Conservation (phyloP, 148 eudicot genomes). For the Pharnaceum exiguum region DNA sequence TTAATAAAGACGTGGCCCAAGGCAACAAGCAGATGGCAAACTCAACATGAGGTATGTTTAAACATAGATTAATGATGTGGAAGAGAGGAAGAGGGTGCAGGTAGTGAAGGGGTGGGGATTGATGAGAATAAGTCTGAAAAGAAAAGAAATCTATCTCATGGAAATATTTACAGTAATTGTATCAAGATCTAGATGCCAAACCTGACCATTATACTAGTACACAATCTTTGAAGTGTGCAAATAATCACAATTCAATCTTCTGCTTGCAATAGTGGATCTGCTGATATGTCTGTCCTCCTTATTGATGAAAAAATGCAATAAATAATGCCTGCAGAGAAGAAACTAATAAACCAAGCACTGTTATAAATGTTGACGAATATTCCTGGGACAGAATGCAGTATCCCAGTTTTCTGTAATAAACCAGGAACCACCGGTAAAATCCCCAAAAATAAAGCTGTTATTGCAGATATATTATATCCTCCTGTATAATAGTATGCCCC, state of each 20-base stretch:
- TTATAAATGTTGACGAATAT: conserved; percentile 45
- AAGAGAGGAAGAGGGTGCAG: too few species aligned
- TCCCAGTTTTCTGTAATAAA: conserved; percentile 55
- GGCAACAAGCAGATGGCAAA: too few species aligned
- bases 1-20: too few species aligned
- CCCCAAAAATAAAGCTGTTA: conserved; percentile 53
- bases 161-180: too few species aligned
- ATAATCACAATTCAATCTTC: conserved; percentile 1
- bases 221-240: neutral
- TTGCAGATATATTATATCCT: conserved; percentile 79
- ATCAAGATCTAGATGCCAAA: neutral
- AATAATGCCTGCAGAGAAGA: conserved; percentile 62
- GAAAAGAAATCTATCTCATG: too few species aligned
- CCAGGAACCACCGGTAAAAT: conserved; percentile 89
- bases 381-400: conserved; percentile 40
- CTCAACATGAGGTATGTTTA: too few species aligned
- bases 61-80: too few species aligned
- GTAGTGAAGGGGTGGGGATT: too few species aligned
- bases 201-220: too few species aligned
- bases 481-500: conserved; percentile 69
- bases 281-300: conserved; percentile 12
- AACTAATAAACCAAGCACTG: conserved; percentile 96
- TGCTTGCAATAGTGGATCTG: conserved; percentile 48
- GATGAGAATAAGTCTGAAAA: too few species aligned
- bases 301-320: conserved; percentile 51